These are phyloP conservation scores for Marasmius sp. DNA, from an alignment of 1,284 basidiomycete genomes.

Conservation along the genomic window DNA sequence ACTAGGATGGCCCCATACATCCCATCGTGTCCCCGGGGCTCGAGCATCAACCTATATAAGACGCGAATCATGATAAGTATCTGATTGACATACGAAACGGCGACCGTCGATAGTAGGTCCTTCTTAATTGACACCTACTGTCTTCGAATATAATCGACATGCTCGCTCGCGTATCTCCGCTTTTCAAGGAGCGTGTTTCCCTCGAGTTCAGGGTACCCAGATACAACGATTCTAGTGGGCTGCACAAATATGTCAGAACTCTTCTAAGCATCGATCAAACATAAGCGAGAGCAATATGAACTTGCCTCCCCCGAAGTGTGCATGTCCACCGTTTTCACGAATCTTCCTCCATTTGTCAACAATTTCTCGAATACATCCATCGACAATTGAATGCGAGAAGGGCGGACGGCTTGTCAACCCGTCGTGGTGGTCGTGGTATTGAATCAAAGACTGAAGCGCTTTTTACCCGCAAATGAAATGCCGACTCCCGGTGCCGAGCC, in stretches of 20 bases:
- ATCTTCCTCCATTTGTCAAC: not conserved
- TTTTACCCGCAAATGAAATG: too few relatives aligned
- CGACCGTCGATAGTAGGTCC: too few relatives aligned
- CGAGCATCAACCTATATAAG: constrained; percentile 33
- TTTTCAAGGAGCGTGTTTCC: constrained; percentile 36
- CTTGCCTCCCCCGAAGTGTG: constrained; percentile 40
- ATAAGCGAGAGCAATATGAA: not conserved
- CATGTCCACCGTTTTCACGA: constrained; percentile 36
- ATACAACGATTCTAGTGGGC: constrained; percentile 40
- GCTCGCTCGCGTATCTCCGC: constrained; percentile 27
- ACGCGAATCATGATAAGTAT: not conserved
- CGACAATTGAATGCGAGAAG: not conserved
- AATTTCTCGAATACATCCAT: not conserved
- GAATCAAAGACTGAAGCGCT: too few relatives aligned
- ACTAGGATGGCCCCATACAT: constrained; percentile 49
- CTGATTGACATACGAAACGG: not conserved
- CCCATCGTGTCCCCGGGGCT: constrained; percentile 43
- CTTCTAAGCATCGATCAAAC: not conserved
- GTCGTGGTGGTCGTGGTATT: too few relatives aligned
- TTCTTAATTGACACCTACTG: constrained; percentile 19
- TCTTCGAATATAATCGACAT: constrained; percentile 31
- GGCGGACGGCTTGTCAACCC: too few relatives aligned
- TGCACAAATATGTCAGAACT: constrained; percentile 10
- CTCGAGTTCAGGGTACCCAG: constrained; percentile 31
- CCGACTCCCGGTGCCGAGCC: too few relatives aligned